phyloP scores from a whole-genome alignment of 2,329 filamentous ascomycete species.

The Diplodia sapinea region DNA sequence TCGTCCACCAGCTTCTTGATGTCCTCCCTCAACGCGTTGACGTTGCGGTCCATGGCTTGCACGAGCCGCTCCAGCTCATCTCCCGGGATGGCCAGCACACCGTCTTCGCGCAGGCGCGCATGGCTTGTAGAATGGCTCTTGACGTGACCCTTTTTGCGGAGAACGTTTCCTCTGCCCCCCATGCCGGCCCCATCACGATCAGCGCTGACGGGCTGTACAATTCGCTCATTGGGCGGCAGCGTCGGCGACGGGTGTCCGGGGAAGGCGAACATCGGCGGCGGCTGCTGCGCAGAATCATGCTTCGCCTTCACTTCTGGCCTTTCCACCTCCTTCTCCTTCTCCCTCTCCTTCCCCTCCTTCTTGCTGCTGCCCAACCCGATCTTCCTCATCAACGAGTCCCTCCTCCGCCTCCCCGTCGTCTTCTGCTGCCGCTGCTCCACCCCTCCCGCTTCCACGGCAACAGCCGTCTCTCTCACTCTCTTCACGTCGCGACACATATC shows the following conservation, averaged over 20 bases:
- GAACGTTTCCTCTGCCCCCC: not conserved
- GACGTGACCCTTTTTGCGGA: conserved; percentile 1
- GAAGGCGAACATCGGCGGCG: not conserved
- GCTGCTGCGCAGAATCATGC: not conserved
- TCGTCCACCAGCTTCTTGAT: conserved; percentile 19
- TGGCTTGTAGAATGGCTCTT: conserved; percentile 15
- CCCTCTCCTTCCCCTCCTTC: conserved; percentile 5
- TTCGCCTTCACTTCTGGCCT: conserved; percentile 1
- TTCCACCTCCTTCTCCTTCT: conserved; percentile 14
- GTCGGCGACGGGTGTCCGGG: not conserved
- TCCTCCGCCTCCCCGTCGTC: not conserved
- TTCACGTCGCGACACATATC: conserved; percentile 25
- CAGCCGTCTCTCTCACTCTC: not conserved
- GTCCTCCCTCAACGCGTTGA: conserved; percentile 17
- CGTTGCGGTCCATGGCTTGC: conserved; percentile 16
- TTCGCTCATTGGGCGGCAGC: not conserved
- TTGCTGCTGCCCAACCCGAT: conserved; percentile 4
- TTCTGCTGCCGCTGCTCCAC: not conserved
- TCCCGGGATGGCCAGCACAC: not conserved
- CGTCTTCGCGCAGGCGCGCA: not conserved
- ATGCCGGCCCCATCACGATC: not conserved
- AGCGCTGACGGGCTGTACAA: not conserved
- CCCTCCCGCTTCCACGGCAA: not conserved
- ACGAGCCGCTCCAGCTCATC: conserved; percentile 20
- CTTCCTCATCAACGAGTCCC: conserved; percentile 12